These are phyloP conservation scores for Lonicera japonica DNA, from an alignment of 129 eudicot species.

Conservation along the genomic window DNA sequence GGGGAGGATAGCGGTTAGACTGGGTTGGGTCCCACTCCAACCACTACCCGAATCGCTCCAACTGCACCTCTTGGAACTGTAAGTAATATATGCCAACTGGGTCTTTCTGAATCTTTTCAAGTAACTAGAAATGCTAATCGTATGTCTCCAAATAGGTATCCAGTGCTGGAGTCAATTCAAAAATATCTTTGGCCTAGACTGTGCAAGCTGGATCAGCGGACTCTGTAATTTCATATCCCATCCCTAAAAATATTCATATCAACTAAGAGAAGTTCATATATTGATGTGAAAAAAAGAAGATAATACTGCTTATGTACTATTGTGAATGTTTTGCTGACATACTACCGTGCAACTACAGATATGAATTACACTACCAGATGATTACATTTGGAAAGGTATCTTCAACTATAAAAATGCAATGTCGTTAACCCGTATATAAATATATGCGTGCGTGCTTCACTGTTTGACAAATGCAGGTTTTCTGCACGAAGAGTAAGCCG, in stretches of 20 bases:
- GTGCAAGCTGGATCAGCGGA: constrained; percentile 92
- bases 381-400: constrained; percentile 99
- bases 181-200: constrained; percentile 96
- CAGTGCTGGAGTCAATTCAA: constrained; percentile 81
- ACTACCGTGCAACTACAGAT: constrained; percentile 44
- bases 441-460: not conserved
- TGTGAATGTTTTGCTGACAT: constrained; percentile 9
- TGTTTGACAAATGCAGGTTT: constrained; percentile 47
- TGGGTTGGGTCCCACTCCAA: constrained; percentile 99
- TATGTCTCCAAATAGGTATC: constrained; percentile 50
- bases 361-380: constrained; percentile 97
- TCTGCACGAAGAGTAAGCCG: constrained; percentile 91
- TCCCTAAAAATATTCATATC: constrained; percentile 11
- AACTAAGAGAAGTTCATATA: not conserved
- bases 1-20: constrained; percentile 91
- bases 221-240: constrained; percentile 53
- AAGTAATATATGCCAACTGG: constrained; percentile 19
- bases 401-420: not conserved
- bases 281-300: not conserved
- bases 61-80: constrained; percentile 85
- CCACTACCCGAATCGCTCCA: constrained; percentile 93
- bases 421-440: not conserved
- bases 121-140: constrained; percentile 5
- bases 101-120: not conserved
- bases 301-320: not conserved